Percentiles rank a stretch among this genome's conserved stretches.
These are phyloP conservation scores for Trypanosoma congolense DNA, from an alignment of 208 protist genomes.

Conservation along the genomic window DNA sequence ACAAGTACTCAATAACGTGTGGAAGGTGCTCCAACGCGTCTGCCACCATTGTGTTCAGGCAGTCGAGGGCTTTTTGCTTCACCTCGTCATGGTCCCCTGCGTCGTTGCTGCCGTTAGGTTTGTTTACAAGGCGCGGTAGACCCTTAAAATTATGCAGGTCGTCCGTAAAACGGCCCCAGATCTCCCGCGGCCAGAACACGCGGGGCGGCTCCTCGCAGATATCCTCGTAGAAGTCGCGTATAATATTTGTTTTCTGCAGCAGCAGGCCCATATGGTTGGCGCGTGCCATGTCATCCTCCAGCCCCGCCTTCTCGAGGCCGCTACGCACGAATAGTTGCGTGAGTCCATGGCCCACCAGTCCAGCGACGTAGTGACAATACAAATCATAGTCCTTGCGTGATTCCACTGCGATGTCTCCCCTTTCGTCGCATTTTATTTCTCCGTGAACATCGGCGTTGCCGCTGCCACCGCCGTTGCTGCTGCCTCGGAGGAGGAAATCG, in stretches of 20 bases:
- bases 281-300: slow-evolving; percentile 56
- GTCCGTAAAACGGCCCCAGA: slow-evolving; percentile 77
- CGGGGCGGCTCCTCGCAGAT: slow-evolving; percentile 83
- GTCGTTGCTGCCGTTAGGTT: slow-evolving; percentile 23
- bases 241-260: slow-evolving; percentile 98
- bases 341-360: slow-evolving; percentile 95
- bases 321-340: slow-evolving; percentile 84
- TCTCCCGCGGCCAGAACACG: slow-evolving; percentile 92
- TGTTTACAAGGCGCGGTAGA: neutral
- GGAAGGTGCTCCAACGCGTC: slow-evolving; percentile 91
- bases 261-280: slow-evolving; percentile 96
- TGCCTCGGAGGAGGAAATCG: slow-evolving; percentile 45
- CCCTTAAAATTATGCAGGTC: slow-evolving; percentile 65
- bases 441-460: too few species aligned
- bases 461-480: neutral
- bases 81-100: neutral
- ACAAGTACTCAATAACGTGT: slow-evolving; percentile 86
- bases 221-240: slow-evolving; percentile 96
- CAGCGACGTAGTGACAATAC: slow-evolving; percentile 98
- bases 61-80: slow-evolving; percentile 56
- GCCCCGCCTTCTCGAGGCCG: slow-evolving; percentile 68
- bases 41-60: slow-evolving; percentile 93
- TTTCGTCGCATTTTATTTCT: too few species aligned
- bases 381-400: slow-evolving; percentile 88
- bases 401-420: slow-evolving; percentile 53